Base-by-base conservation (phyloP, 2,329 filamentous ascomycete species). In the Blumeria hordei region DNA sequence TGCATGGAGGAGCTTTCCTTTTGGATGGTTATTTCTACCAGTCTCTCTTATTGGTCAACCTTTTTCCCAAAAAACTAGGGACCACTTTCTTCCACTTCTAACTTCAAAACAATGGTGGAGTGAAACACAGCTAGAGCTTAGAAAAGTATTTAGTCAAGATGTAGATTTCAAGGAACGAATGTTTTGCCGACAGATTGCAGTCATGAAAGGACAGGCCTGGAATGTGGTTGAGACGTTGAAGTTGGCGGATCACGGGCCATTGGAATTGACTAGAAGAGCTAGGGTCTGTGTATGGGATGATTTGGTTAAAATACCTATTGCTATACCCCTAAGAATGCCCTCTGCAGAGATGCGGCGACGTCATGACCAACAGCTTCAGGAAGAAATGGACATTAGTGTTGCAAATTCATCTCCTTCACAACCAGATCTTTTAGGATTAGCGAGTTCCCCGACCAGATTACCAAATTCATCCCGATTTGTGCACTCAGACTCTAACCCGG, bases 121-220 rank as follows among this genome's bases (percentile, higher is more conserved):
- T 59, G 87, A 95, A 62, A 98, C 92, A 3, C 88, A 94, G 63
- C 72, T 86, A 57, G 85, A 87, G 21, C 72, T 98, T 41, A 85
- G 92, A 55, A 77, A 80, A 58, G 81, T 95, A 49, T 98, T 98
- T 66, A 82, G 86, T 60, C 79, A 93, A 65, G 92, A 98, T 67
- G 80, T 83, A 2, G 92, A 98, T 68, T 98, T 98, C 68, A 87
- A 96, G 66, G 92, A 98, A 70, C 83, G 86, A 68, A 98, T 98
- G 92, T 98, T 94, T 69, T 87, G 87, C n/a, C 81, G 86, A 60
- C 92, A 98, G 65, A 93, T 98, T 58, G 90, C 92, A 0, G 92
- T 98, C 57, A 94, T 98, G 87, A 98, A 98, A 69, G 92, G 92
- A 10, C 92, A 98, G 66, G 92, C 92, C 0, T 98, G 92, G 88